Base-by-base conservation (phyloP, 768 basidiomycete genomes). In the Suillus occidentalis region DNA sequence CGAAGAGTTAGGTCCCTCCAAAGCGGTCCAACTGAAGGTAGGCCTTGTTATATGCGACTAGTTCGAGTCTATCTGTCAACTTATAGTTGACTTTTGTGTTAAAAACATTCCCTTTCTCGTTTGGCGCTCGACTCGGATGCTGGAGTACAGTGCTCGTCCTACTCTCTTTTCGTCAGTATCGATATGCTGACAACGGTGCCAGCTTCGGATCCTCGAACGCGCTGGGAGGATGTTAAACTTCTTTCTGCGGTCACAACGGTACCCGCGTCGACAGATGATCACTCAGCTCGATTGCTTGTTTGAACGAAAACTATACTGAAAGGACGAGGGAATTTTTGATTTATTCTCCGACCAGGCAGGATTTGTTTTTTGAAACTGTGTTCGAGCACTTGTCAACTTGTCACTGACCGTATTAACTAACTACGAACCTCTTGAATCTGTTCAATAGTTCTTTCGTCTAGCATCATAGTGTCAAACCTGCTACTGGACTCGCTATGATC, bases 401-500 rank as follows among this genome's bases (percentile, higher is more conserved):
- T n/a, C 45, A 47, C n/a, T 25, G 13, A 25, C 47, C 22, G 47
- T 22, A 22, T 22, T 6, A 12, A 12, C 43, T 12, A 25, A 25
- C 22, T 6, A 16, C 3, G 14, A 50, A 28, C 25, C 14, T 50
- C 25, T 28, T 14, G 22, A 16, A 28, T 50, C 6, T 47, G 7
- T 50, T 50, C 49, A 25, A 49, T 25, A 7, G 7, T 50, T 28
- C 14, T 28, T 49, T 25, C 6, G 25, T 80, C n/a, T 86, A 84
- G 85, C 85, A 86, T 67, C 50, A 16, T 50, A 85, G 83, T 2
- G 74, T 86, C 39, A 86, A 87, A 71, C 84, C 85, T 2, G 72
- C 84, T 6, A 83, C 84, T 18, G 78, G 85, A 25, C 85, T 85
- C 83, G 85, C 65, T 85, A 86, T 68, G 80, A 84, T 66, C 81